A percentile compares a stretch with the other conserved stretches of the same genome.
Conservation (phyloP, 1,139 yeast genomes). For the Blastobotrys proliferans region DNA sequence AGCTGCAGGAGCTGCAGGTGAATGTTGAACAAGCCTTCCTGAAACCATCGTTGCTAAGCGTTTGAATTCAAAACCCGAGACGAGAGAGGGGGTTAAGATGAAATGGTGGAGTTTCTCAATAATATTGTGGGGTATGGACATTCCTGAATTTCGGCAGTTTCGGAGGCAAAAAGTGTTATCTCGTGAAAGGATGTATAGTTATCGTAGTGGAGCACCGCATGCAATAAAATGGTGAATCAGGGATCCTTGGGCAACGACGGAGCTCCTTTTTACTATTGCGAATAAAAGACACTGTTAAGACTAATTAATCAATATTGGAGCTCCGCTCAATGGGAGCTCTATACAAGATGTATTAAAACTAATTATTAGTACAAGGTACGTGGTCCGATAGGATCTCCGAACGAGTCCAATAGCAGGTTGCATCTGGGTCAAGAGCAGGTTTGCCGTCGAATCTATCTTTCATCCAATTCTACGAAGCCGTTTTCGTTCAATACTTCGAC, state of each 20-base stretch:
- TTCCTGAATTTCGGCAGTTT: background rate
- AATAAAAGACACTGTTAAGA: slow-evolving; percentile 1
- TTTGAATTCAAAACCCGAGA: no score
- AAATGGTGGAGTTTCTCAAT: no score
- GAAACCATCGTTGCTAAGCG: no score
- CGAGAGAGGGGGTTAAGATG: no score
- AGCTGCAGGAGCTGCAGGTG: no score
- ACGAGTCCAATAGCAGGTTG: background rate
- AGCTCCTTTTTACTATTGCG: slow-evolving; percentile 11
- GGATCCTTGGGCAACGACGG: slow-evolving; percentile 25
- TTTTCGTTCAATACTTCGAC: slow-evolving; percentile 18
- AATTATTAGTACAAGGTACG: background rate
- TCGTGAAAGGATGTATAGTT: slow-evolving; percentile 17
- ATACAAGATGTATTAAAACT: background rate
- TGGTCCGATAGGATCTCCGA: slow-evolving; percentile 5
- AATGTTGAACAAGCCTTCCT: no score
- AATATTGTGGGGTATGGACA: no score
- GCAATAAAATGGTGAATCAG: slow-evolving; percentile 24
- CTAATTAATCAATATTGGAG: slow-evolving; percentile 10
- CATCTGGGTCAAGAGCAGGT: slow-evolving; percentile 5
- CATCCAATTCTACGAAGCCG: slow-evolving; percentile 19
- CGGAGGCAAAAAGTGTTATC: background rate
- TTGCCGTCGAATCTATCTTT: slow-evolving; percentile 12
- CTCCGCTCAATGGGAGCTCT: slow-evolving; percentile 21
- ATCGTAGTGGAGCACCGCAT: no score